A percentile compares a stretch with the other conserved stretches of the same genome.
Evolutionary conservation across 2,329 filamentous ascomycete genomes (phyloP).

Genomic region (Didymella segeticola): DNA sequence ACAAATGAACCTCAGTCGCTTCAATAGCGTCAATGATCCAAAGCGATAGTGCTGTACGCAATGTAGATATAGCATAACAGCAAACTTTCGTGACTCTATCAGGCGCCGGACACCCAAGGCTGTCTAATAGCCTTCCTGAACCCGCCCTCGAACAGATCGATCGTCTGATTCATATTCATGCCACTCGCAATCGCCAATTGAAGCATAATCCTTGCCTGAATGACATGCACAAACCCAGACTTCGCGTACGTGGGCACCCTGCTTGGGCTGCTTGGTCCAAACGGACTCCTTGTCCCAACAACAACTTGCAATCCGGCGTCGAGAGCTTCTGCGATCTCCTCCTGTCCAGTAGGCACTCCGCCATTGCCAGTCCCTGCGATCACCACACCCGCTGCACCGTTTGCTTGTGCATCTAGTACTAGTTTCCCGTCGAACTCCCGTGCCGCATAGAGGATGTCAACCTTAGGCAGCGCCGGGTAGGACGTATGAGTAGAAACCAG

Average conservation of each 20-base stretch:
- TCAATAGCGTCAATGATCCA: too few relatives aligned
- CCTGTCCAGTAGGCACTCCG: constrained; percentile 26
- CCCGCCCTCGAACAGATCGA: constrained; percentile 35
- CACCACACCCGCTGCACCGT: constrained; percentile 34
- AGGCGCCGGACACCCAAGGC: constrained; percentile 18
- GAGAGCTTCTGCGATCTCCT: background rate
- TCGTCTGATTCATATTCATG: constrained; percentile 36
- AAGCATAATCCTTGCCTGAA: constrained; percentile 36
- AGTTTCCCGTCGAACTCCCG: constrained; percentile 38
- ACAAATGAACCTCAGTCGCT: too few relatives aligned
- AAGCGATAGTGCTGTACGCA: too few relatives aligned
- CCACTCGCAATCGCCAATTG: constrained; percentile 41
- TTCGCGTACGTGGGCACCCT: background rate
- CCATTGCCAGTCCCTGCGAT: constrained; percentile 40
- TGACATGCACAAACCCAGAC: background rate
- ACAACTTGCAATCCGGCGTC: background rate
- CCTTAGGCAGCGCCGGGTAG: constrained; percentile 33
- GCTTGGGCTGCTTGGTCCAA: background rate
- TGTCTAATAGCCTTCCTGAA: constrained; percentile 35
- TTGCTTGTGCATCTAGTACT: constrained; percentile 29
- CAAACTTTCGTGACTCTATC: too few relatives aligned
- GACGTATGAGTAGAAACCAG: constrained; percentile 21
- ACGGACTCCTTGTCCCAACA: background rate
- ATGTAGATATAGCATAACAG: too few relatives aligned
- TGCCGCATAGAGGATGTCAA: constrained; percentile 41